Evolutionary conservation across 352 stramenopile species (phyloP), one percentile per base, ranked within the genome.

Genomic region (Phytophthora pisi): DNA sequence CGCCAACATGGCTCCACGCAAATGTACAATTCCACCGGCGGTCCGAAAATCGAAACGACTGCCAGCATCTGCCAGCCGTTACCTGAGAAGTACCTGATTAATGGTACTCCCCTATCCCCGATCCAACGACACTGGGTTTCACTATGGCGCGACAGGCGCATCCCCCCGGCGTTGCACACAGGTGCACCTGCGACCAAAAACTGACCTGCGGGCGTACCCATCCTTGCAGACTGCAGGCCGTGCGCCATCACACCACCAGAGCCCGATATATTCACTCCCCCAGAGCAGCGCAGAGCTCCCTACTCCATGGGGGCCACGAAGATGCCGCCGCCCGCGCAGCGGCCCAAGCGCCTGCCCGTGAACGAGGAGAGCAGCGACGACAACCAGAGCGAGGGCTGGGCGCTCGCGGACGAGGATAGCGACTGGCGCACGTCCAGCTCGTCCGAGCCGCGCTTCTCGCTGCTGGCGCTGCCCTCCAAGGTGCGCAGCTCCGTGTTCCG

Each of bases 371-470:
- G 67, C 54, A 77, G 66, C 63, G 72, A 80, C 24, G 79, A 81
- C 43, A 77, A 76, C 30, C 57, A 60, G 28, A 70, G 70, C 46
- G 74, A 79, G 18, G 72, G 64, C 2, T 81, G 74, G 62, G 84
- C 69, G 50, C 61, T 74, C 9, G 79, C 26, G 26, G 26, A 30
- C 26, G 26, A 77, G 9, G 82, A 80, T 42, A 87, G 77, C 71
- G 82, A 89, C 52, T 78, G 69, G 54, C 76, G 71, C 61, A 75
- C 74, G 51, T 86, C 74, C 51, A 86, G 70, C 67, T 81, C 67
- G 20, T 82, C 70, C 15, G 77, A 86, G 50, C 65, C 64, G 40
- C 74, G 78, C 23, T 88, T 88, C 62, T 88, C 79, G 31, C 53
- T 88, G 40, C 42, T 84, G n/a, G 68, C 57, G 2, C 43, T 88